Evolutionary conservation across 768 basidiomycete species (phyloP), one percentile per base, ranked within the genome.

Genomic region (Suillus bovinus): DNA sequence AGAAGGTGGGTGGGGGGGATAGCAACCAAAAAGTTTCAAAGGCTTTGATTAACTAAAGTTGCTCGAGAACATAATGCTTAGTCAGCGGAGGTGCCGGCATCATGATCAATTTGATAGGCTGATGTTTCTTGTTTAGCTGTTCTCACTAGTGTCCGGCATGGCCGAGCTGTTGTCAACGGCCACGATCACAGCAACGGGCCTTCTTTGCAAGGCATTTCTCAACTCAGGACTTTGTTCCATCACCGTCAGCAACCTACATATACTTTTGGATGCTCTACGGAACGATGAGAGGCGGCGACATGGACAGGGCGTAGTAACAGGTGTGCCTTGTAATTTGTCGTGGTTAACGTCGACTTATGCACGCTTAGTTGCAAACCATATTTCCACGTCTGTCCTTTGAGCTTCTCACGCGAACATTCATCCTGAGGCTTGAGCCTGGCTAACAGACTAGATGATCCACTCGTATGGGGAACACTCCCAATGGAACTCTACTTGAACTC

Each of bases 401-500:
- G 13, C 20, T 29, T n/a, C 34, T 39, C 38, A 31, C 54, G 14
- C 11, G n/a, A 38, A 22, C 64, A 33, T 58, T 56, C 31, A 33
- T 59, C 22, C 59, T 34, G 17, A 50, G 24, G 61, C 67, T 63
- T 55, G 62, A 58, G 33, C 24, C 34, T 29, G 62, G 63, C 41
- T 38, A 14, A 41, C 69, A 94, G 91, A 24, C 79, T 93, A 58
- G 93, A 94, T 69, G 92, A 93, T 68, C 91, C 92, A 2, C 71
- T 95, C 52, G 81, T 81, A n/a, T 99, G 96, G 96, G 94, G 94
- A 5, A 77, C 90, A 20, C 85, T 94, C 56, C 94, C 94, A 0
- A 69, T 82, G 27, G 73, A 77, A 41, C 85, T 80, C 65, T 93
- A 88, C 71, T 76, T 88, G 27, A 77, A 76, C 58, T 75, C 89